Evolutionary conservation across 73 alveolate species (phyloP).

Genomic region (Blepharisma stoltei): DNA sequence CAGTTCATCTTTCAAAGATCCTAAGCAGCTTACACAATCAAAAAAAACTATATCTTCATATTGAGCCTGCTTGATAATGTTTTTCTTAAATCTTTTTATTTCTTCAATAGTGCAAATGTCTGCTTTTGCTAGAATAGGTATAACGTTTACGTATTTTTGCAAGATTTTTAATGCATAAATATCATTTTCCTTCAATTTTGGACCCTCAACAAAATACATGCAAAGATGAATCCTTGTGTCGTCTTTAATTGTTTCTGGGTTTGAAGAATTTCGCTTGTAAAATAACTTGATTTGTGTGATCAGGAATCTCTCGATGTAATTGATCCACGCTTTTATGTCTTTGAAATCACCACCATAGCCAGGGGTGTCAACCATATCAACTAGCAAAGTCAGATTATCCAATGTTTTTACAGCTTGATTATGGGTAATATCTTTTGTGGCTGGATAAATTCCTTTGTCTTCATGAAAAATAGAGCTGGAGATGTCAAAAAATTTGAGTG

Average conservation of each 20-base stretch:
- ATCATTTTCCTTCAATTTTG: constrained; percentile 15
- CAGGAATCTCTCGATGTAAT: neutral
- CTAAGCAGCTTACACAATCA: neutral
- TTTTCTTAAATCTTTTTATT: constrained; percentile 10
- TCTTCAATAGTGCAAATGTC: constrained; percentile 22
- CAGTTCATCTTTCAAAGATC: neutral
- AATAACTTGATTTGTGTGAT: neutral
- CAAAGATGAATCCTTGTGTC: constrained; percentile 28
- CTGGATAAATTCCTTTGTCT: neutral
- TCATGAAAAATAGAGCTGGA: neutral
- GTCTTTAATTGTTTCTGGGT: neutral
- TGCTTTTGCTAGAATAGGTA: constrained; percentile 24
- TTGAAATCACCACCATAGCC: constrained; percentile 22
- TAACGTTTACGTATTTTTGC: neutral
- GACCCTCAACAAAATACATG: constrained; percentile 19
- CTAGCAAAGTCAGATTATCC: neutral
- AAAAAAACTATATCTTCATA: neutral
- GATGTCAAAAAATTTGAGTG: neutral
- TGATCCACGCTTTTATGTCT: neutral
- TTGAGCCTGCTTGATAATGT: neutral
- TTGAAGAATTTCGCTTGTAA: neutral
- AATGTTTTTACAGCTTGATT: neutral
- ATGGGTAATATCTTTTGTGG: constrained; percentile 15
- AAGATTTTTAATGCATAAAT: neutral
- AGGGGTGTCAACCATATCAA: constrained; percentile 29